Conservation (phyloP, 805 yeast genomes). For the Metahyphopichia silvanorum region DNA sequence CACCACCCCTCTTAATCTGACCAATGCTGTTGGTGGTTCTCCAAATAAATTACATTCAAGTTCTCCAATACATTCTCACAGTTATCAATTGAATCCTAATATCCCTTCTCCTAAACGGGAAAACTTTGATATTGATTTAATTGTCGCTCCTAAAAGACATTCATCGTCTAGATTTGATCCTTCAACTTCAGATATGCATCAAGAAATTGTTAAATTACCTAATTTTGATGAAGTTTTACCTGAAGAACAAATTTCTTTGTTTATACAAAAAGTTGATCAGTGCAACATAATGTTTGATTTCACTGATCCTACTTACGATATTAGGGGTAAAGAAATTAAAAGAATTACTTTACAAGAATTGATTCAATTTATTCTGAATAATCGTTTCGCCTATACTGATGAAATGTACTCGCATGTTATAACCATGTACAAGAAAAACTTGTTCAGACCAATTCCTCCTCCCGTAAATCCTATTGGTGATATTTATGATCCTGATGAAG, state of each 20-base stretch:
- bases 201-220: constrained; percentile 69
- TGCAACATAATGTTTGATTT: constrained; percentile 94
- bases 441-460: constrained; percentile 96
- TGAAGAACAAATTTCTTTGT: constrained; percentile 74
- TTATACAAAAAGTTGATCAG: constrained; percentile 86
- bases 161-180: constrained; percentile 91
- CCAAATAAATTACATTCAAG: constrained; percentile 10
- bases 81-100: constrained; percentile 19
- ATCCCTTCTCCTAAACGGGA: constrained; percentile 63
- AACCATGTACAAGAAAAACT: constrained; percentile 81
- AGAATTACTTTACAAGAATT: constrained; percentile 83
- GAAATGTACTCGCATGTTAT: constrained; percentile 88
- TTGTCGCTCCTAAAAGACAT: constrained; percentile 80
- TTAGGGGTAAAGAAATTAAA: constrained; percentile 90
- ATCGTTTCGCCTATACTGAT: constrained; percentile 82
- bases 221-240: constrained; percentile 81
- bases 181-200: constrained; percentile 37
- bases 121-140: constrained; percentile 72
- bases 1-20: constrained; percentile 10
- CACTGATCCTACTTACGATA: constrained; percentile 86
- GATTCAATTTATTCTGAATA: constrained; percentile 79
- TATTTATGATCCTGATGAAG: constrained; percentile 96
- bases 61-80: constrained; percentile 13
- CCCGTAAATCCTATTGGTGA: constrained; percentile 98
- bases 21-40: constrained; percentile 10